A percentile compares a stretch with the other conserved stretches of the same genome.
These are phyloP conservation scores for Taxawa tesnikishii DNA, from an alignment of 2,329 filamentous ascomycete species.

Conservation along the genomic window DNA sequence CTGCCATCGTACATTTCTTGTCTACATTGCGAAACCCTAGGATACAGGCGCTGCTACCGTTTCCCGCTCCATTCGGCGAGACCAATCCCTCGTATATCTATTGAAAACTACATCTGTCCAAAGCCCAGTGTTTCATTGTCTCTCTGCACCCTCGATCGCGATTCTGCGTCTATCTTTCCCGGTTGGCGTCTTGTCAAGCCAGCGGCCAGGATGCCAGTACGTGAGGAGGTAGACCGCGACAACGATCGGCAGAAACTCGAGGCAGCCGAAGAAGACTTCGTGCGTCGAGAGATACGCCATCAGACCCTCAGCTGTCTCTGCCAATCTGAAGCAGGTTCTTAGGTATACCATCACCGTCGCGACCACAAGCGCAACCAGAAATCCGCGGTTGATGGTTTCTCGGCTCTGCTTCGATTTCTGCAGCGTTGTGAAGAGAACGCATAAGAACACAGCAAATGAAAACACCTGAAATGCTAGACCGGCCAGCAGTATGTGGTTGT, in stretches of 20 bases:
- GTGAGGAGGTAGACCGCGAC: constrained; percentile 35
- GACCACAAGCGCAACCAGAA: constrained; percentile 28
- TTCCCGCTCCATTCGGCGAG: no score
- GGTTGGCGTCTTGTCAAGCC: no score
- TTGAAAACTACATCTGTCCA: no score
- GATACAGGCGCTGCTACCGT: no score
- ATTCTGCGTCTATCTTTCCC: no score
- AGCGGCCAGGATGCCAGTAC: constrained; percentile 31
- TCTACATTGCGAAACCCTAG: no score
- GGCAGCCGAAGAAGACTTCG: constrained; percentile 40
- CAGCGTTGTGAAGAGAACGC: constrained; percentile 31
- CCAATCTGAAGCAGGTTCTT: constrained; percentile 42
- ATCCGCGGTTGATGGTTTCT: constrained; percentile 26
- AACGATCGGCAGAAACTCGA: constrained; percentile 44
- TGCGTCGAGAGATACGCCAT: constrained; percentile 32
- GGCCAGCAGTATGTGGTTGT: constrained; percentile 44
- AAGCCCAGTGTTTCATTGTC: no score
- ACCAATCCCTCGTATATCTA: no score
- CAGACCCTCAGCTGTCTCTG: constrained; percentile 41
- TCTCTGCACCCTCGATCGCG: no score
- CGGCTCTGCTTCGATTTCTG: constrained; percentile 25
- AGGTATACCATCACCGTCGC: constrained; percentile 40
- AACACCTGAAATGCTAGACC: constrained; percentile 44
- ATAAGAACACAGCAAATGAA: constrained; percentile 36
- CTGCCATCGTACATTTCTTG: no score